A percentile compares a stretch with the other conserved stretches of the same genome.
Conservation (phyloP, 169 alveolate species). For the Theileria orientalis region DNA sequence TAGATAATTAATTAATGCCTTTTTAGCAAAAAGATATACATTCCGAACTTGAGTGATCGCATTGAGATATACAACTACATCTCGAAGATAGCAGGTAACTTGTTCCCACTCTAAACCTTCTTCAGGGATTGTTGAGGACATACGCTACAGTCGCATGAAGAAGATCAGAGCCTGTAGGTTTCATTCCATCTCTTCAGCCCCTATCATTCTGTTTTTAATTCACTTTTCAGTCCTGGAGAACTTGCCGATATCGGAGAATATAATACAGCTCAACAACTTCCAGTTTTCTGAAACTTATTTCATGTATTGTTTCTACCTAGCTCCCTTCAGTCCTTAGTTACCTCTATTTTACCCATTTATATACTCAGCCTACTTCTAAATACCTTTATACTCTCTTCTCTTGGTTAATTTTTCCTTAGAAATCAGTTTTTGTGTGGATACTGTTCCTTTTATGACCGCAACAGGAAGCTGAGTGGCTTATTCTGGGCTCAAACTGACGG, state of each 20-base stretch:
- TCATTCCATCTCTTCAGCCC: not conserved
- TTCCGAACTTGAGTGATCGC: slow-evolving; percentile 45
- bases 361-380: too few relatives aligned
- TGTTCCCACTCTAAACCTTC: not conserved
- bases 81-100: slow-evolving; percentile 56
- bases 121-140: slow-evolving; percentile 53
- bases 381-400: not conserved
- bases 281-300: slow-evolving; percentile 59
- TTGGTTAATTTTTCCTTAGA: not conserved
- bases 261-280: slow-evolving; percentile 37
- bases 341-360: too few relatives aligned
- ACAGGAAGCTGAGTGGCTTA: not conserved
- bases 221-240: slow-evolving; percentile 14
- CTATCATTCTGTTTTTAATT: not conserved
- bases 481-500: slow-evolving; percentile 34
- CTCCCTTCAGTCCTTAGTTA: too few relatives aligned
- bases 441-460: slow-evolving; percentile 39
- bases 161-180: slow-evolving; percentile 30
- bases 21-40: slow-evolving; percentile 28
- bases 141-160: slow-evolving; percentile 34
- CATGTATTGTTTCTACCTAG: slow-evolving; percentile 4
- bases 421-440: slow-evolving; percentile 55
- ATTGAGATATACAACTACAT: slow-evolving; percentile 46
- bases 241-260: slow-evolving; percentile 16
- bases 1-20: not conserved